These are phyloP conservation scores for Musa acuminata DNA, from an alignment of 176 grass and related monocot species.

Conservation along the genomic window DNA sequence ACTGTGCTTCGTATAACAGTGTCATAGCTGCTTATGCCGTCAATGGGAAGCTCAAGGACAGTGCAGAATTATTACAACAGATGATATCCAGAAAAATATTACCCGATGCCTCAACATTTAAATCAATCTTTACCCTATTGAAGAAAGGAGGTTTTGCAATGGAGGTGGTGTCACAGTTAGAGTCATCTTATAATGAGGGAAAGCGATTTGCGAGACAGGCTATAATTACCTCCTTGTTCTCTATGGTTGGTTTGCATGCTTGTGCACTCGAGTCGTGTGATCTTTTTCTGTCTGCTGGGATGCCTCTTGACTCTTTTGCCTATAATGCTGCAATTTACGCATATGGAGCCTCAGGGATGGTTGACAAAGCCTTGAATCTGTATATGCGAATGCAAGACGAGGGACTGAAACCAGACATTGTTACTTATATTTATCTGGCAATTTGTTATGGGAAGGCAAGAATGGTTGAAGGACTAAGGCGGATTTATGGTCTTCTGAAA, in stretches of 20 bases:
- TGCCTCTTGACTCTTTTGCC: slow-evolving; percentile 31
- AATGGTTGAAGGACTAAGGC: slow-evolving; percentile 35
- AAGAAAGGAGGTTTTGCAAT: slow-evolving; percentile 33
- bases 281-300: slow-evolving; percentile 23
- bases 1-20: slow-evolving; percentile 49
- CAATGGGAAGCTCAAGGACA: slow-evolving; percentile 42
- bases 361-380: slow-evolving; percentile 54
- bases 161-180: slow-evolving; percentile 39
- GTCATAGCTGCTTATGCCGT: slow-evolving; percentile 43
- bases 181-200: slow-evolving; percentile 42
- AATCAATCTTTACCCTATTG: slow-evolving; percentile 43
- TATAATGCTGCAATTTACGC: slow-evolving; percentile 61
- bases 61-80: slow-evolving; percentile 53
- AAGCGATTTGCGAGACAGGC: slow-evolving; percentile 31
- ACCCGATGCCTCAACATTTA: slow-evolving; percentile 44
- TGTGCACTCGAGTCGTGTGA: slow-evolving; percentile 46
- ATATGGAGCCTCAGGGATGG: slow-evolving; percentile 38
- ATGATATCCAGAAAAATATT: slow-evolving; percentile 39
- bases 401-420: slow-evolving; percentile 35
- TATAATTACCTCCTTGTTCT: slow-evolving; percentile 49
- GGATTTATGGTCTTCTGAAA: slow-evolving; percentile 39
- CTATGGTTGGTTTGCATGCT: slow-evolving; percentile 34
- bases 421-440: slow-evolving; percentile 40
- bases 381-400: slow-evolving; percentile 49
- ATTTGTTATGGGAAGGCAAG: slow-evolving; percentile 36